Evolutionary conservation across 257 asterid genomes (phyloP).

Genomic region (Anisodus acutangulus): DNA sequence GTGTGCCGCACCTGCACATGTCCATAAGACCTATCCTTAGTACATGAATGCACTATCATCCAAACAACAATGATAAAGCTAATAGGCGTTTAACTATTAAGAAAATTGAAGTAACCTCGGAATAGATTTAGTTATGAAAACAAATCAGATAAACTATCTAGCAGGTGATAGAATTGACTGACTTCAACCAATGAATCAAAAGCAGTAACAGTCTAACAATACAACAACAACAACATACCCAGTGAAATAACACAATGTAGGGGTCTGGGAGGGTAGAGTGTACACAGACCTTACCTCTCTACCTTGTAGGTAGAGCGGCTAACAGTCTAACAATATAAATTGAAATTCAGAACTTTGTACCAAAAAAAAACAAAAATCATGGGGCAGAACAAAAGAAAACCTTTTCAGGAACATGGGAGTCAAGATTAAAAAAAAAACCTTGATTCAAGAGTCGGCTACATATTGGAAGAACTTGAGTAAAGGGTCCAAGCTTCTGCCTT

Average conservation of each 20-base stretch:
- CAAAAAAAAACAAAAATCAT: background rate
- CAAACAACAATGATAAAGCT: background rate
- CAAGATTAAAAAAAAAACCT: slow-evolving; percentile 48
- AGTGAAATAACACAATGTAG: too few relatives aligned
- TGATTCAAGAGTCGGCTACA: slow-evolving; percentile 78
- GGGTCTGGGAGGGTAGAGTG: too few relatives aligned
- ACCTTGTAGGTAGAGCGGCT: too few relatives aligned
- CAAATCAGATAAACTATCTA: background rate
- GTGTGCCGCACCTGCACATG: background rate
- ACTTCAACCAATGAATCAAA: background rate
- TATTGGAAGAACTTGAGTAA: slow-evolving; percentile 72
- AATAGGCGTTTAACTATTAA: background rate
- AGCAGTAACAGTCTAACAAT: background rate
- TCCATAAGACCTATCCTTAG: too few relatives aligned
- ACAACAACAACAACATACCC: too few relatives aligned
- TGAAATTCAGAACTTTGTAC: background rate
- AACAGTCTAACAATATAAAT: background rate
- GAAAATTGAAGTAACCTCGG: background rate
- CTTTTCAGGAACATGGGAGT: slow-evolving; percentile 9
- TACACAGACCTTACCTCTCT: too few relatives aligned
- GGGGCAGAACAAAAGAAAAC: background rate
- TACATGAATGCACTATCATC: background rate
- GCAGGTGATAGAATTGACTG: background rate
- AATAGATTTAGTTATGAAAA: background rate
- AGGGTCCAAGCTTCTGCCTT: slow-evolving; percentile 77